These are phyloP conservation scores for Gaertneriomyces sp. DNA, from an alignment of 192 early-diverging fungal genomes.

Conservation along the genomic window DNA sequence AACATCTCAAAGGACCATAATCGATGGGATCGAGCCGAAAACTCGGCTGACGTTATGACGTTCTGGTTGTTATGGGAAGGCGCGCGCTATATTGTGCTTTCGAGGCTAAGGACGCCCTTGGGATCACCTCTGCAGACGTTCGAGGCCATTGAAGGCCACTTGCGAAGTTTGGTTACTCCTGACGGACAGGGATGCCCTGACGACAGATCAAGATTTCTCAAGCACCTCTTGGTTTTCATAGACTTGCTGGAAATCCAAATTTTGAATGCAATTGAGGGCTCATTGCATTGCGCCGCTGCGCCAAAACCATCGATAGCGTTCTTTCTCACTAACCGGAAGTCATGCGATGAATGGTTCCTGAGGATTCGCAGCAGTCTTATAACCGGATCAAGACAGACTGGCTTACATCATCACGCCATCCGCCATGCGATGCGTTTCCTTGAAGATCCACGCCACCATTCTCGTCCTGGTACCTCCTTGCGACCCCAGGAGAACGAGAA, in stretches of 20 bases:
- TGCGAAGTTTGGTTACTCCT: conserved; percentile 14
- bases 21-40: neutral
- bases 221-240: conserved; percentile 55
- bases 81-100: conserved; percentile 68
- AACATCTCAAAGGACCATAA: neutral
- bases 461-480: neutral
- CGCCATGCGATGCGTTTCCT: conserved; percentile 7
- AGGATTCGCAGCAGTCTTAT: conserved; percentile 57
- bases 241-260: conserved; percentile 73
- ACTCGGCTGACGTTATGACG: conserved; percentile 46
- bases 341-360: conserved; percentile 77
- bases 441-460: neutral
- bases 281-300: conserved; percentile 52
- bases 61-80: conserved; percentile 77
- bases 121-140: conserved; percentile 64
- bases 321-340: conserved; percentile 65
- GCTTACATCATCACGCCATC: neutral
- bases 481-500: too few relatives aligned
- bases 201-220: conserved; percentile 11
- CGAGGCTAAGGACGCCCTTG: conserved; percentile 68
- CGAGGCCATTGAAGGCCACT: conserved; percentile 33
- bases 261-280: conserved; percentile 58
- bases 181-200: neutral
- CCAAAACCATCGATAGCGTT: conserved; percentile 65
- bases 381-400: conserved; percentile 22